Percentiles rank a stretch among this genome's conserved stretches.
These are phyloP conservation scores for Penicillium janthinellum DNA, from an alignment of 2,329 filamentous ascomycete species.

Conservation along the genomic window DNA sequence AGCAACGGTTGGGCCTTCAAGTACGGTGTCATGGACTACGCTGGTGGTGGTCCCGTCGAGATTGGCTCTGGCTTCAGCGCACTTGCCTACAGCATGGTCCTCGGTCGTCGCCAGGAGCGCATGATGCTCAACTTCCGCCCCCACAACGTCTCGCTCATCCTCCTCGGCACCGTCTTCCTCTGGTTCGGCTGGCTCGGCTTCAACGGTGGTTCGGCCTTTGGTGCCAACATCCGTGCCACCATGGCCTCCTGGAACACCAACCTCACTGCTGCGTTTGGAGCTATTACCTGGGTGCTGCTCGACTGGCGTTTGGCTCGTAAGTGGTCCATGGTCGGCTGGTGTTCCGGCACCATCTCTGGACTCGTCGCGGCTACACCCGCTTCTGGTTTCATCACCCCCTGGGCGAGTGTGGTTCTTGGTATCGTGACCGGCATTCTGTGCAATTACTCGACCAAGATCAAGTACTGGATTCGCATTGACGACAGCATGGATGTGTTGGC, in stretches of 20 bases:
- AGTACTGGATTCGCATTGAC: constrained; percentile 76
- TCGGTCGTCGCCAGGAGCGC: constrained; percentile 94
- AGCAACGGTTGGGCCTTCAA: constrained; percentile 88
- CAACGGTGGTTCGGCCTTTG: constrained; percentile 94
- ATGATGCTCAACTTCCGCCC: constrained; percentile 99
- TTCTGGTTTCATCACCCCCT: constrained; percentile 74
- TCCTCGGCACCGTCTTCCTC: constrained; percentile 89
- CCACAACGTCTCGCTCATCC: constrained; percentile 97
- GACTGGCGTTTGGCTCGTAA: constrained; percentile 93
- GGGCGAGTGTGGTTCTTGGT: constrained; percentile 63
- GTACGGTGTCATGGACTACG: constrained; percentile 93
- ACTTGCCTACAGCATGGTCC: constrained; percentile 91
- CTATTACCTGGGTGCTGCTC: constrained; percentile 91
- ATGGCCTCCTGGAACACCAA: constrained; percentile 99
- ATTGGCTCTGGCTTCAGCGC: constrained; percentile 93
- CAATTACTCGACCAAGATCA: constrained; percentile 86
- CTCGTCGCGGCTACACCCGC: constrained; percentile 86
- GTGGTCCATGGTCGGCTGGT: constrained; percentile 94
- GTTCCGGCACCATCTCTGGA: constrained; percentile 83
- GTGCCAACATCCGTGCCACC: constrained; percentile 87
- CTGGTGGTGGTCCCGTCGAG: constrained; percentile 94
- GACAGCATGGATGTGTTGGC: constrained; percentile 90
- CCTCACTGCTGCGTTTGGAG: constrained; percentile 86
- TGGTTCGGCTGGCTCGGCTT: constrained; percentile 99
- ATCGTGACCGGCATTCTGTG: constrained; percentile 66